Evolutionary conservation across 1,139 yeast genomes (phyloP).

Genomic region (Debaryomyces sp.): DNA sequence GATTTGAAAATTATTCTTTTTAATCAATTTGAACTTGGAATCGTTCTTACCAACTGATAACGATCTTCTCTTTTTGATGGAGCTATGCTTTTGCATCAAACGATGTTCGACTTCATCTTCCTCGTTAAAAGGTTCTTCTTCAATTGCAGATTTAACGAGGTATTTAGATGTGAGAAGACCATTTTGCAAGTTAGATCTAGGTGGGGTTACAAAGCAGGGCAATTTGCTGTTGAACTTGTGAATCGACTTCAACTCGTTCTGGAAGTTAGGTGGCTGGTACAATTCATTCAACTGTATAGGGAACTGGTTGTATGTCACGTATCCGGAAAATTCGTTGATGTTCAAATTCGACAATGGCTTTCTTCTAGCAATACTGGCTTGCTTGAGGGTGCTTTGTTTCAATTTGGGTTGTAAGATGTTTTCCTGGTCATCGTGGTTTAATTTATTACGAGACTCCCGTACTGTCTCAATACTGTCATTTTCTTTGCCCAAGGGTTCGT

Average conservation of each 20-base stretch:
- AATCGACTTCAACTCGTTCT: conserved; percentile 36
- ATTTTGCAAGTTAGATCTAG: conserved; percentile 19
- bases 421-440: conserved; percentile 44
- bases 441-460: conserved; percentile 19
- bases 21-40: conserved; percentile 36
- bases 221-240: conserved; percentile 35
- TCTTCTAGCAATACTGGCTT: conserved; percentile 18
- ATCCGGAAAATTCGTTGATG: conserved; percentile 40
- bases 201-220: conserved; percentile 41
- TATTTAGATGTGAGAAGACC: conserved; percentile 18
- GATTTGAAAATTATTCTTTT: conserved; percentile 31
- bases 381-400: conserved; percentile 16
- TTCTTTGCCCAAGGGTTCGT: conserved; percentile 2
- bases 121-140: conserved; percentile 23
- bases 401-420: conserved; percentile 47
- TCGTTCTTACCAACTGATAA: conserved; percentile 45
- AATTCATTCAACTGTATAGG: conserved; percentile 29
- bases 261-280: conserved; percentile 35
- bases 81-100: conserved; percentile 8
- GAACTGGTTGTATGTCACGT: conserved; percentile 17
- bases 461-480: background rate
- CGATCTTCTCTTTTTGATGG: conserved; percentile 33
- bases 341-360: conserved; percentile 37
- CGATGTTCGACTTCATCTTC: conserved; percentile 26
- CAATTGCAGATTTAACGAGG: conserved; percentile 25